phyloP scores from a whole-genome alignment of 2,329 filamentous ascomycete species.

The Phoma sp. region DNA sequence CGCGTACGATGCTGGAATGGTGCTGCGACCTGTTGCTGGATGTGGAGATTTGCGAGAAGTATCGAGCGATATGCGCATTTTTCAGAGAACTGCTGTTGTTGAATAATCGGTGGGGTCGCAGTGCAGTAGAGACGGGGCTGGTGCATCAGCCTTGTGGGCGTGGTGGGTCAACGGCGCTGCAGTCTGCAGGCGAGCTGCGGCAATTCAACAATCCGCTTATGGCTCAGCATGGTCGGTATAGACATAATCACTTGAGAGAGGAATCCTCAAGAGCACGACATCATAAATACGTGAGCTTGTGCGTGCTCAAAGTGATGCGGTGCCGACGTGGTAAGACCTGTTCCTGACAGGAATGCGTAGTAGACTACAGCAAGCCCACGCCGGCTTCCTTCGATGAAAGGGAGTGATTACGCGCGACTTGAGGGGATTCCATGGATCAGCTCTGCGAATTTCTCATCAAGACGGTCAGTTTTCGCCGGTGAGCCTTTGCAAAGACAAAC shows the following conservation, averaged over 20 bases:
- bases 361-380: neutral
- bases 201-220: neutral
- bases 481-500: neutral
- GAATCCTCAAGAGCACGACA: no score
- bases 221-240: neutral
- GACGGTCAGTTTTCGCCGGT: constrained; percentile 6
- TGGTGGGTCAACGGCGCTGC: constrained; percentile 14
- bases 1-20: constrained; percentile 12
- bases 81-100: no score
- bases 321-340: no score
- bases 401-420: no score
- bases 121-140: constrained; percentile 5
- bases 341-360: no score
- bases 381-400: neutral
- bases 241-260: no score
- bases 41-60: neutral
- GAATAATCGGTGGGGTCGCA: neutral
- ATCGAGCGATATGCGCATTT: neutral
- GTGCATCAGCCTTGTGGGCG: constrained; percentile 15
- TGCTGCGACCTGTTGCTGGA: neutral
- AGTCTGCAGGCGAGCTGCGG: neutral
- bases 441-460: neutral
- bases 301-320: no score
- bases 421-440: no score
- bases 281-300: no score